A percentile compares a stretch with the other conserved stretches of the same genome.
Evolutionary conservation across 2,329 filamentous ascomycete species (phyloP).

Genomic region (Nectriaceae sp.): DNA sequence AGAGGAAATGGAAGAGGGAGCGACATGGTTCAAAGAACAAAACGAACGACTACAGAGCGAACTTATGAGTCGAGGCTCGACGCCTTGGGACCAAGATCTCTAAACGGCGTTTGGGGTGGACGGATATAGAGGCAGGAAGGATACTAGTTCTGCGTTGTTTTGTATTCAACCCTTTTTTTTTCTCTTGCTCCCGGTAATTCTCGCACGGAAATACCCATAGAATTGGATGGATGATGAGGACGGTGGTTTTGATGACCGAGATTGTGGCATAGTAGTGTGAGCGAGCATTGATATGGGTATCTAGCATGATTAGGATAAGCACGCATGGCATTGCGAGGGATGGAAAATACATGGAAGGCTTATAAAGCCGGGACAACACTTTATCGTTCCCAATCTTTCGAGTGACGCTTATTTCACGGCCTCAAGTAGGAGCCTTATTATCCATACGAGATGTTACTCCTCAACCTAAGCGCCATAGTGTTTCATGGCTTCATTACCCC

Average conservation of each 20-base stretch:
- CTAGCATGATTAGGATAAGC: too few relatives aligned
- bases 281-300: background rate
- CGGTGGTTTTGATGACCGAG: background rate
- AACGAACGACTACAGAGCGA: conserved; percentile 44
- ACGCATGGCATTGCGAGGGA: background rate
- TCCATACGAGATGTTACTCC: too few relatives aligned
- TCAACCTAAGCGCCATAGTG: too few relatives aligned
- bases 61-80: conserved; percentile 33
- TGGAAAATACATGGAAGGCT: background rate
- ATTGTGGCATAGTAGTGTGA: background rate
- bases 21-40: conserved; percentile 49
- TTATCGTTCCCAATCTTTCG: too few relatives aligned
- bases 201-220: conserved; percentile 25
- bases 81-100: conserved; percentile 37
- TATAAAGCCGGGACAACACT: background rate
- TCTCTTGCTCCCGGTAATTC: conserved; percentile 5
- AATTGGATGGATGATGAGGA: conserved; percentile 7
- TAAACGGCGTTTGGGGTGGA: conserved; percentile 13
- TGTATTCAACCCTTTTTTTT: conserved; percentile 3
- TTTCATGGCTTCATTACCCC: too few relatives aligned
- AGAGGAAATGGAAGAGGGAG: conserved; percentile 48
- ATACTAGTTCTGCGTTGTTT: conserved; percentile 1
- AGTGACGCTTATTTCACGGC: background rate
- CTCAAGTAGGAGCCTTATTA: too few relatives aligned
- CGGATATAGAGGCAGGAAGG: background rate